These are phyloP conservation scores for Aureobasidium sp. DNA, from an alignment of 2,329 filamentous ascomycete genomes.

Conservation along the genomic window DNA sequence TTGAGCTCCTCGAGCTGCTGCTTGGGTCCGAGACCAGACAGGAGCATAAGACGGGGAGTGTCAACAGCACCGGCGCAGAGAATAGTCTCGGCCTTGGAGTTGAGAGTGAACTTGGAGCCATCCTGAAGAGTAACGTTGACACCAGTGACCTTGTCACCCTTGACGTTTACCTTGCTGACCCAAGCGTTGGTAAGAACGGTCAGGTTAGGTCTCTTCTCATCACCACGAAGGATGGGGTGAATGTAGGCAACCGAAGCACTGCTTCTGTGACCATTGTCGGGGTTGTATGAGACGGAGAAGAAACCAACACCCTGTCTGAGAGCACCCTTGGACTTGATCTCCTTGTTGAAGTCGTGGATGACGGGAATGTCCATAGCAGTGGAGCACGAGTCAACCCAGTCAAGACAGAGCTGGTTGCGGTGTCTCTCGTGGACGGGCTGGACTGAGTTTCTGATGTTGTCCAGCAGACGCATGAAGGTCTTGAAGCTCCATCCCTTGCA, in stretches of 20 bases:
- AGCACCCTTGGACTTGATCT: constrained; percentile 67
- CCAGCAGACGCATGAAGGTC: constrained; percentile 71
- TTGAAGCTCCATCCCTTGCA: constrained; percentile 83
- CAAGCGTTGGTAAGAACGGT: constrained; percentile 82
- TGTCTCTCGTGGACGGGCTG: constrained; percentile 81
- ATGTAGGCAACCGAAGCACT: constrained; percentile 89
- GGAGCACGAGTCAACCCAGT: constrained; percentile 80
- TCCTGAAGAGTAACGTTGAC: constrained; percentile 61
- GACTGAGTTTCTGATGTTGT: constrained; percentile 82
- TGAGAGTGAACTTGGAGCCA: constrained; percentile 48
- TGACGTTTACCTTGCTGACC: constrained; percentile 74
- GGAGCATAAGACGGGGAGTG: constrained; percentile 60
- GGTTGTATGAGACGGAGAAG: constrained; percentile 87
- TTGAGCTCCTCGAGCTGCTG: constrained; percentile 40
- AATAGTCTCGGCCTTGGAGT: constrained; percentile 67
- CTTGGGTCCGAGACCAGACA: constrained; percentile 45
- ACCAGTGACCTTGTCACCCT: constrained; percentile 63
- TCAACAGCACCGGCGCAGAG: constrained; percentile 75
- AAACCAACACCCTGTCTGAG: constrained; percentile 76
- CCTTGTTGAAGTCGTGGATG: constrained; percentile 77
- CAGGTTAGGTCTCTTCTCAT: constrained; percentile 76
- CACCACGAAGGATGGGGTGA: constrained; percentile 77
- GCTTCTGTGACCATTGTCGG: constrained; percentile 75
- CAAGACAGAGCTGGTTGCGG: constrained; percentile 83
- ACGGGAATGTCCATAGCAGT: constrained; percentile 72